phyloP scores from a whole-genome alignment of 75 land plant genomes.

The Selaginella tamariscina region DNA sequence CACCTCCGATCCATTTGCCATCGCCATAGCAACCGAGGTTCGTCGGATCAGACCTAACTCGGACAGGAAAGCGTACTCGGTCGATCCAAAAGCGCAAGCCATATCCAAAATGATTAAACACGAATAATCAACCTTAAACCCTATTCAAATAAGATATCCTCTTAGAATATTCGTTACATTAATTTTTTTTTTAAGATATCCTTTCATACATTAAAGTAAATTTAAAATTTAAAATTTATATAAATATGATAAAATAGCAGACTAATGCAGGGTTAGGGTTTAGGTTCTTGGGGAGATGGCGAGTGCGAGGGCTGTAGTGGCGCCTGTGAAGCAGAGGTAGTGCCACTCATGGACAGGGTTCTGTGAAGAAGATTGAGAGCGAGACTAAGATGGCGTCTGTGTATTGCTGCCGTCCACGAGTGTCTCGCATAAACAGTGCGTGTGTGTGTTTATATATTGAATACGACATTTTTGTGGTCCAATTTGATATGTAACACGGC shows the following conservation, averaged over 20 bases:
- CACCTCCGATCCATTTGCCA: conserved; percentile 64
- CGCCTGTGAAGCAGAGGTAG: neutral
- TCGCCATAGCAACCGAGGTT: conserved; percentile 57
- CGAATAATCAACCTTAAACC: neutral
- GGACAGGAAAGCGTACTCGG: conserved; percentile 49
- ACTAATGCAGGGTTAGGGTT: no score
- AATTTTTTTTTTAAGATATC: no score
- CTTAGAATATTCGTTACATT: no score
- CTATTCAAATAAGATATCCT: no score
- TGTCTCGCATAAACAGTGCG: neutral
- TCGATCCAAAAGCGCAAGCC: neutral
- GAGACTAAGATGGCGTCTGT: neutral
- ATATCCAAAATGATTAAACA: neutral
- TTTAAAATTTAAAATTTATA: no score
- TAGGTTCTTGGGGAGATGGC: neutral
- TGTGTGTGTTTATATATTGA: neutral
- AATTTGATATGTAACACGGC: neutral
- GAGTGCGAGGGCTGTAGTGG: neutral
- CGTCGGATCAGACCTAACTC: conserved; percentile 52
- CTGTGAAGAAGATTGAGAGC: neutral
- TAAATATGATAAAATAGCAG: no score
- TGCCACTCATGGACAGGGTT: neutral
- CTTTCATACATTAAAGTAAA: no score
- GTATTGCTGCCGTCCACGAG: neutral
- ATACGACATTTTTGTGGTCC: neutral